Base-by-base conservation (phyloP, 441 rosid genomes). In the Mallotus repandus region DNA sequence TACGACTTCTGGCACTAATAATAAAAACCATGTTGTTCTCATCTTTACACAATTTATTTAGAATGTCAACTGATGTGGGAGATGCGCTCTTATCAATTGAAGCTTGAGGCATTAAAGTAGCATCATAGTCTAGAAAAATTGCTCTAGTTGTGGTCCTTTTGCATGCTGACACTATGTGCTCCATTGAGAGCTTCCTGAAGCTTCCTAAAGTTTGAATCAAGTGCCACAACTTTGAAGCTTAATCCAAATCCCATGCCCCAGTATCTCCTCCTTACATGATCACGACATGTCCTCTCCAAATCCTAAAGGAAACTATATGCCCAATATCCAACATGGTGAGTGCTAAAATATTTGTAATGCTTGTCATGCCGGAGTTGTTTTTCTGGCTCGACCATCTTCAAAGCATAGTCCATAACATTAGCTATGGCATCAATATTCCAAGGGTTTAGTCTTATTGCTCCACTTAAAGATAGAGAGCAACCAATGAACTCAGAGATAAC, bases 221-320 rank as follows among this genome's bases (percentile, higher is more conserved):
- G 84, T 7, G 93, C 86, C 74, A 93, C 91, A 67, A 93, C 97
- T 83, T 97, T 81, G 75, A 93, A 93, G 77, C 95, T 87, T 22
- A 93, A 81, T 29, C 98, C 97, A 67, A 93, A 93, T 60, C 97
- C 97, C 16, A 91, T 93, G 16, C 98, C 95, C 92, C 91, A 93
- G 81, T 91, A 91, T 80, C 98, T 89, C 71, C 88, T 79, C 62
- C 89, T 78, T 6, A 76, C 77, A 72, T 93, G 98, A 65, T 93
- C 95, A 62, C 84, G 79, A 50, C 98, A 91, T 4, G 92, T 86
- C 85, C 98, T 93, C 82, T 85, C 95, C 78, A 93, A 86, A 76
- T 91, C 98, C 78, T 89, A 93, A 50, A 93, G 88, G 73, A 91
- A 93, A 81, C 98, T 91, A 65, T 84, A 88, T 46, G 97, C 94